Evolutionary conservation across 2,329 filamentous ascomycete genomes (phyloP).

Genomic region (Cladophialophora exuberans): DNA sequence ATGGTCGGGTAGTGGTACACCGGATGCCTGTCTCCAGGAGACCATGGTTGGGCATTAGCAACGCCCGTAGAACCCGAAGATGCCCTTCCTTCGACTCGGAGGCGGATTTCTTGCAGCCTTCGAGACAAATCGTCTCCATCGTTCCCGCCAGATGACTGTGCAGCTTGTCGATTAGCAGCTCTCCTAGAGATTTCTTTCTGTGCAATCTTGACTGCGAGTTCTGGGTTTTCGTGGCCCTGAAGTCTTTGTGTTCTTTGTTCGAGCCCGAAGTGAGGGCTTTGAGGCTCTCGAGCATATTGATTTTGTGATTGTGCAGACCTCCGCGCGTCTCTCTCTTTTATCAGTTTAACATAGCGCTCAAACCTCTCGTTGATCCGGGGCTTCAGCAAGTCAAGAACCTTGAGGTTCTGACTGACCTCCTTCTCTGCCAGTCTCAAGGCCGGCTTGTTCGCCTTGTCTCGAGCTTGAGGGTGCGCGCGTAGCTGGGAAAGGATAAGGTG

Average conservation of each 20-base stretch:
- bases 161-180: conserved; percentile 62
- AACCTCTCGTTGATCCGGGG: conserved; percentile 74
- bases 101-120: conserved; percentile 40
- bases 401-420: conserved; percentile 66
- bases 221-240: conserved; percentile 70
- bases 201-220: conserved; percentile 76
- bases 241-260: conserved; percentile 54
- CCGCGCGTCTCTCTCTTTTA: conserved; percentile 49
- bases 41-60: conserved; percentile 31
- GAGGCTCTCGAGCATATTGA: conserved; percentile 1
- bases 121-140: conserved; percentile 58
- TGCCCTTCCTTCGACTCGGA: conserved; percentile 28
- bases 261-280: neutral
- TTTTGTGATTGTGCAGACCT: conserved; percentile 15
- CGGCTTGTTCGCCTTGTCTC: conserved; percentile 61
- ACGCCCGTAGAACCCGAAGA: conserved; percentile 1
- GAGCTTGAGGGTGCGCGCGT: conserved; percentile 74
- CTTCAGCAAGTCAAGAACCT: conserved; percentile 76
- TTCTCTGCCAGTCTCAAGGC: conserved; percentile 61
- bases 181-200: conserved; percentile 71
- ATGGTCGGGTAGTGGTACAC: conserved; percentile 50
- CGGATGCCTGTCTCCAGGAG: conserved; percentile 19
- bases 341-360: conserved; percentile 65
- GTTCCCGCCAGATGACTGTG: conserved; percentile 55
- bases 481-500: conserved; percentile 79